Conservation (phyloP, 805 yeast genomes). For the Starmerella davenportii region DNA sequence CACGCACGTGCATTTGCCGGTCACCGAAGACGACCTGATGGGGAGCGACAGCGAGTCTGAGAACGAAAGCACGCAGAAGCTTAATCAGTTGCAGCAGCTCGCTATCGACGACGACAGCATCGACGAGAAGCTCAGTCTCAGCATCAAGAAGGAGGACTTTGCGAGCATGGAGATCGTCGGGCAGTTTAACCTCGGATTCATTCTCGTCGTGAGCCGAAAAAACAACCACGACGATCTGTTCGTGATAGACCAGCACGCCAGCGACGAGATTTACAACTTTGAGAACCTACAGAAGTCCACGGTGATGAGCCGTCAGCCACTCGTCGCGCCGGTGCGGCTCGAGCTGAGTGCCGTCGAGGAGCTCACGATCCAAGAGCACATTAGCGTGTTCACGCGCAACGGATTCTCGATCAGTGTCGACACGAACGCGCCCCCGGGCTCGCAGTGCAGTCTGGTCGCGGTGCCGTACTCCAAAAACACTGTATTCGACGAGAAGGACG, state of each 20-base stretch:
- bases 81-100: slow-evolving; percentile 10
- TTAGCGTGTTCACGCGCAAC: slow-evolving; percentile 42
- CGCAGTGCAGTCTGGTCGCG: slow-evolving; percentile 35
- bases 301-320: slow-evolving; percentile 46
- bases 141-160: slow-evolving; percentile 58
- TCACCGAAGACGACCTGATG: slow-evolving; percentile 7
- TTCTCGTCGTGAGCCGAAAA: slow-evolving; percentile 41
- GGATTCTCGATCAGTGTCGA: slow-evolving; percentile 52
- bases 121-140: slow-evolving; percentile 40
- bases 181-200: slow-evolving; percentile 89
- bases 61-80: background rate
- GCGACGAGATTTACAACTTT: slow-evolving; percentile 87
- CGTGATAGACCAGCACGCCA: slow-evolving; percentile 92
- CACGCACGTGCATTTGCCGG: slow-evolving; percentile 14
- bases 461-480: slow-evolving; percentile 59
- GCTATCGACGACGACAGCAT: slow-evolving; percentile 33
- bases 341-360: slow-evolving; percentile 68
- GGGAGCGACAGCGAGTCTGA: slow-evolving; percentile 1
- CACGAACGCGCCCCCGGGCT: slow-evolving; percentile 38
- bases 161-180: slow-evolving; percentile 63
- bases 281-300: slow-evolving; percentile 46
- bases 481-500: slow-evolving; percentile 44
- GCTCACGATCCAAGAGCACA: slow-evolving; percentile 44
- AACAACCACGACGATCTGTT: slow-evolving; percentile 39
- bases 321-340: slow-evolving; percentile 40